Evolutionary conservation across 352 stramenopile genomes (phyloP), one percentile per base, ranked within the genome.

Genomic region (Phytophthora fragariaefolia): DNA sequence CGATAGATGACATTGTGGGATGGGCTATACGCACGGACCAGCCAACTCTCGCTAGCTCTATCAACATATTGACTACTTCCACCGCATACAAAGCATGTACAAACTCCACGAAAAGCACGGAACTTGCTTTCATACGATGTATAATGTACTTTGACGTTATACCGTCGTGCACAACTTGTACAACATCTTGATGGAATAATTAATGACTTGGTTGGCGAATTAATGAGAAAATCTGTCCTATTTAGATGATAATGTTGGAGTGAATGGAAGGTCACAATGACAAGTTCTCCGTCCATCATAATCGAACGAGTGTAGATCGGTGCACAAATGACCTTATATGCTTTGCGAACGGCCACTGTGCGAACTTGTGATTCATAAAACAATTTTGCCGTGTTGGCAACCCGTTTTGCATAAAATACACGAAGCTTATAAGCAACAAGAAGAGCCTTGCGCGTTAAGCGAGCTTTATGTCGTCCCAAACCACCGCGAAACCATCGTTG

Each of bases 1-100:
- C 83, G 71, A 49, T 93, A 92, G 20, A 85, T 60, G 8, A 66
- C 40, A 46, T 86, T 91, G 46, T 60, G 86, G 17, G 26, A 60
- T 2, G 87, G 71, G 42, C 77, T 93, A 56, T 95, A 95, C 12
- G 79, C 87, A 30, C 83, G 81, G 55, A 95, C 62, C 3, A 95
- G 20, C 85, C 85, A 87, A 18, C 60, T 74, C 45, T 85, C 79
- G 13, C 2, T 38, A 9, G 6, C 24, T 9, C 9, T 30, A 34
- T 45, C 46, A 18, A 23, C 23, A 13, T 63, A 23, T 36, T 43
- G 51, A 51, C 65, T 34, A 26, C 20, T 60, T 9, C 60, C 71
- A 32, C 65, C 59, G 42, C 83, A 82, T 15, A 84, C 55, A 27
- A 23, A 55, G 47, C 84, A 92, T 5, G 69, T 80, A 27, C 84